These are phyloP conservation scores for Botrytis squamosa DNA, from an alignment of 2,329 filamentous ascomycete species.

Conservation along the genomic window DNA sequence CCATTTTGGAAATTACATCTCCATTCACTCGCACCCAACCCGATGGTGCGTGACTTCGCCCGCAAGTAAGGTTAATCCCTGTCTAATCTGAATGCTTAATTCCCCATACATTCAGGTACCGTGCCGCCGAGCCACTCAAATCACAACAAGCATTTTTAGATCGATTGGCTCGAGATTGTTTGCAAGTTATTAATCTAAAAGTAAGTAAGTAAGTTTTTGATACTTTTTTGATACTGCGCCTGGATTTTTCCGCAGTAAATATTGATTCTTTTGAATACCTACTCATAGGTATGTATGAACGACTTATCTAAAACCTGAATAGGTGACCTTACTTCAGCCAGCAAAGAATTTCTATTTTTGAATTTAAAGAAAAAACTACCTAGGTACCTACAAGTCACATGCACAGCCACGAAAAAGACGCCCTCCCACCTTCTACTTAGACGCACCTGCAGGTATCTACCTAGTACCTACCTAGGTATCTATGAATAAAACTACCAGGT, in stretches of 20 bases:
- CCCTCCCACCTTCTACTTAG: neutral
- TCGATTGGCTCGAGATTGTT: neutral
- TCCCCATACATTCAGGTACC: neutral
- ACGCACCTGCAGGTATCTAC: neutral
- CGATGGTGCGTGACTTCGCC: neutral
- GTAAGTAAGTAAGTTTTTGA: neutral
- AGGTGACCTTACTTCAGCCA: neutral
- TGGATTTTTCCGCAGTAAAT: neutral
- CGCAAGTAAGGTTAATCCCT: neutral
- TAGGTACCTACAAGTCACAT: neutral
- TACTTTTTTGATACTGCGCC: neutral
- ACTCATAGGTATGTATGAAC: neutral
- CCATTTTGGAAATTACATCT: no score
- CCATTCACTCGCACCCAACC: neutral
- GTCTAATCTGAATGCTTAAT: neutral
- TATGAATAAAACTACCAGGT: neutral
- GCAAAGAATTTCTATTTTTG: neutral
- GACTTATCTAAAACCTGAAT: neutral
- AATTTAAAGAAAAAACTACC: neutral
- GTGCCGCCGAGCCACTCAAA: neutral
- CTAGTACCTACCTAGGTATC: neutral
- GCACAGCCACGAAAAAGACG: neutral
- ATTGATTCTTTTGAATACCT: neutral
- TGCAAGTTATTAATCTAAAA: no score
- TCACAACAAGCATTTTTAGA: neutral